These are phyloP conservation scores for Russula sp. DNA, from an alignment of 768 basidiomycete genomes.

Conservation along the genomic window DNA sequence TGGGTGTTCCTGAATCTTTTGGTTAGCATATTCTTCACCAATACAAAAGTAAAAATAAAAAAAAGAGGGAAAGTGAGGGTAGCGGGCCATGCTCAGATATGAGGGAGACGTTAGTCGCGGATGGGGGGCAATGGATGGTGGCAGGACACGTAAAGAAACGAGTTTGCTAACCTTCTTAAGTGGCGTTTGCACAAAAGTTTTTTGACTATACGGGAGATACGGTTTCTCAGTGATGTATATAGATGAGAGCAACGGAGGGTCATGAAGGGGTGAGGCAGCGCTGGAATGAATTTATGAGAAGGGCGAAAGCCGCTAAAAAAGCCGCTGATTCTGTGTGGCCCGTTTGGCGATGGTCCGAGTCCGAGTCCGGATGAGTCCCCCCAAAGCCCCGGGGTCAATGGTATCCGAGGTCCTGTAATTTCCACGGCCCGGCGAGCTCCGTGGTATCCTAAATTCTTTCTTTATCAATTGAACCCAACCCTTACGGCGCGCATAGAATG, in stretches of 20 bases:
- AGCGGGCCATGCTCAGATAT: not conserved
- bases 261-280: constrained; percentile 8
- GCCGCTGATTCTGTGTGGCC: not conserved
- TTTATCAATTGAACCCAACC: not conserved
- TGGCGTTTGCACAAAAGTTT: constrained; percentile 5
- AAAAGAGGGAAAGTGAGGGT: not conserved
- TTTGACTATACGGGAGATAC: constrained; percentile 10
- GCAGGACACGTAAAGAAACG: not conserved
- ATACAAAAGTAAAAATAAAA: not conserved
- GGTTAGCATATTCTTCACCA: not conserved
- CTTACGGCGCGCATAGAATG: not conserved
- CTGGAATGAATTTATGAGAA: constrained; percentile 1
- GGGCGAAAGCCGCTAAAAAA: not conserved
- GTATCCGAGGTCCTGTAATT: too few relatives aligned
- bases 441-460: not conserved
- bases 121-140: too few relatives aligned
- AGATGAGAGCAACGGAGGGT: constrained; percentile 9
- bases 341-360: constrained; percentile 1
- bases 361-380: too few relatives aligned
- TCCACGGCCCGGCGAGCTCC: constrained; percentile 7
- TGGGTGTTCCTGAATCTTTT: not conserved
- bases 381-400: too few relatives aligned
- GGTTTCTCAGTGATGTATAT: constrained; percentile 8
- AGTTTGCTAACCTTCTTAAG: constrained; percentile 6
- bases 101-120: not conserved